Evolutionary conservation across 805 yeast genomes (phyloP).

Genomic region (Starmerella potacharoeniae): DNA sequence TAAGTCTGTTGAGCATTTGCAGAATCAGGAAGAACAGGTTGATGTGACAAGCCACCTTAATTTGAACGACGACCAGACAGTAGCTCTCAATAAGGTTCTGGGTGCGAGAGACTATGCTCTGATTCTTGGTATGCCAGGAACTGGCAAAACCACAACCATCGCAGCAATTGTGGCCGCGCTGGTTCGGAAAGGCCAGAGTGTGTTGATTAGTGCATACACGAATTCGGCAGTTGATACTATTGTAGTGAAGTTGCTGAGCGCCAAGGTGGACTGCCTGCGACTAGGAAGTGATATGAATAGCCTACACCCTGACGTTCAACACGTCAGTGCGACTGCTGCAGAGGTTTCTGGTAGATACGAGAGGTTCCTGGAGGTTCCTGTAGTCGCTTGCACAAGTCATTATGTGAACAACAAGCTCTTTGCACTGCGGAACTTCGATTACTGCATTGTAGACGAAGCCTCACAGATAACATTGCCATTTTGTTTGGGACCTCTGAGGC

Average conservation of each 20-base stretch:
- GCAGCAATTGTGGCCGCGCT: conserved; percentile 58
- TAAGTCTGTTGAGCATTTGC: not conserved
- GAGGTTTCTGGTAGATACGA: not conserved
- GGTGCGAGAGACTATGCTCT: conserved; percentile 63
- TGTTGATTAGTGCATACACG: conserved; percentile 75
- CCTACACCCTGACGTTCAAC: conserved; percentile 51
- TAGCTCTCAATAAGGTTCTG: conserved; percentile 56
- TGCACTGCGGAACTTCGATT: conserved; percentile 57
- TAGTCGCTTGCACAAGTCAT: conserved; percentile 83
- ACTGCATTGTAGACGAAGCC: conserved; percentile 92
- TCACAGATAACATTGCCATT: conserved; percentile 90
- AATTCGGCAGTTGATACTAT: conserved; percentile 96
- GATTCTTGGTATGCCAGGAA: conserved; percentile 95
- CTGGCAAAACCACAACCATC: conserved; percentile 88
- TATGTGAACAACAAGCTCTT: conserved; percentile 60
- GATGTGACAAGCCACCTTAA: not conserved
- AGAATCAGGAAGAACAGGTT: not conserved
- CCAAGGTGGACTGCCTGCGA: conserved; percentile 45
- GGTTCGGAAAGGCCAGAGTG: conserved; percentile 49
- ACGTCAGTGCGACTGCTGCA: conserved; percentile 26
- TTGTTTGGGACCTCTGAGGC: conserved; percentile 75
- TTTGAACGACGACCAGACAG: conserved; percentile 61
- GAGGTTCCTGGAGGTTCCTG: conserved; percentile 40
- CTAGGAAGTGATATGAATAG: conserved; percentile 39
- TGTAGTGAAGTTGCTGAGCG: conserved; percentile 51